Conservation (phyloP, 2,329 filamentous ascomycete species). For the Botrytis pseudocinerea region DNA sequence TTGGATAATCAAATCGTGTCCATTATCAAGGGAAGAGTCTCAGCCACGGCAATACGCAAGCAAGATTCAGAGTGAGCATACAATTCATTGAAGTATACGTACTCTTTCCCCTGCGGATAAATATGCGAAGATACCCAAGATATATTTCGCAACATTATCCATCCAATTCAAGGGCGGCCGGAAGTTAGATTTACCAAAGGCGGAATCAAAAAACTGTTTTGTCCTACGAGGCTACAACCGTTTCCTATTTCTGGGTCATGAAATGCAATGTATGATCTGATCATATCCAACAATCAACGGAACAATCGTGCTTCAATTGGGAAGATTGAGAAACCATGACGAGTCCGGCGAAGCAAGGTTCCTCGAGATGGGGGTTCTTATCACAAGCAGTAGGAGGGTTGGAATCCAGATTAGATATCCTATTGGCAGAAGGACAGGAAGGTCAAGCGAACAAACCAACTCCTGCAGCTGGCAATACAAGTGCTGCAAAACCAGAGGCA, state of each 20-base stretch:
- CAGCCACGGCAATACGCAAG: conserved; percentile 16
- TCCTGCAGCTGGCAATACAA: conserved; percentile 45
- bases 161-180: background rate
- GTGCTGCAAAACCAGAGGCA: conserved; percentile 41
- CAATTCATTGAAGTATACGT: background rate
- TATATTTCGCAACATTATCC: background rate
- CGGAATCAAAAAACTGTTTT: background rate
- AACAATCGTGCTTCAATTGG: background rate
- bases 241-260: background rate
- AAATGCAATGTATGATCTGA: conserved; percentile 29
- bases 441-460: conserved; percentile 27
- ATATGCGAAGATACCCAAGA: conserved; percentile 5
- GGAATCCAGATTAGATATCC: conserved; percentile 88
- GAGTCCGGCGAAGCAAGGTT: conserved; percentile 43
- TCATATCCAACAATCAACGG: conserved; percentile 26
- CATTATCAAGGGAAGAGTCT: conserved; percentile 18
- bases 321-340: conserved; percentile 33
- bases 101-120: background rate
- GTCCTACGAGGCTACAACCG: conserved; percentile 4
- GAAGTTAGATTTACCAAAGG: background rate
- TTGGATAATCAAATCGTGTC: conserved; percentile 17
- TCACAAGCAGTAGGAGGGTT: conserved; percentile 91
- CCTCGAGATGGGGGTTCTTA: conserved; percentile 76
- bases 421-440: conserved; percentile 77
- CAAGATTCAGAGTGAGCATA: background rate